Evolutionary conservation across 2,329 filamentous ascomycete species (phyloP).

Genomic region (Verticillium tricorpus): DNA sequence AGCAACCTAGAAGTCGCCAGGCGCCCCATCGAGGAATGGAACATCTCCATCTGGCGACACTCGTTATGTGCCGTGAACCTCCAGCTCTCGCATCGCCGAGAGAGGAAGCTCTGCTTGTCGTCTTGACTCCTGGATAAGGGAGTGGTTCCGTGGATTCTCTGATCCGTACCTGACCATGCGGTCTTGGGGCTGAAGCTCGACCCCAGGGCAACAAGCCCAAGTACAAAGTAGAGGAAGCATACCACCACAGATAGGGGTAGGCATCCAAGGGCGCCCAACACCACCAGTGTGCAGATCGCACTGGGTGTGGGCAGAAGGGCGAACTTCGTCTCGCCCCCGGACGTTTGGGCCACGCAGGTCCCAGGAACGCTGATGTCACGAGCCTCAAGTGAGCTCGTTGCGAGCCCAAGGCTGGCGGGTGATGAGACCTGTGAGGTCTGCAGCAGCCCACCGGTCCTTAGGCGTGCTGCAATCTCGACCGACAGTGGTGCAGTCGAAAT

Average conservation of each 20-base stretch:
- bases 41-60: slow-evolving; percentile 1
- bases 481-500: background rate
- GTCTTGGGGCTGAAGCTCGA: background rate
- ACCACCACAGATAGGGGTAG: background rate
- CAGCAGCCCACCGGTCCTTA: background rate
- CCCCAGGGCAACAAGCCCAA: slow-evolving; percentile 1
- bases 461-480: background rate
- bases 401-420: background rate
- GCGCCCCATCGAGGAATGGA: background rate
- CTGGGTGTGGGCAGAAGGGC: background rate
- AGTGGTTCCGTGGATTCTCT: slow-evolving; percentile 5
- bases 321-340: background rate
- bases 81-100: background rate
- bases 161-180: slow-evolving; percentile 1
- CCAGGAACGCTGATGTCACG: background rate
- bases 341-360: background rate
- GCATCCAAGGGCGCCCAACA: background rate
- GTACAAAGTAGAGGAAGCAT: background rate
- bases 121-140: slow-evolving; percentile 3
- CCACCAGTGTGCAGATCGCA: background rate
- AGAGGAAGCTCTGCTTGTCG: background rate
- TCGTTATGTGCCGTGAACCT: background rate
- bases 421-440: background rate
- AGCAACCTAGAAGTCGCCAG: slow-evolving; percentile 3
- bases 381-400: background rate